Conservation (phyloP, 2,329 filamentous ascomycete genomes). For the Tolypocladium guangdongense region DNA sequence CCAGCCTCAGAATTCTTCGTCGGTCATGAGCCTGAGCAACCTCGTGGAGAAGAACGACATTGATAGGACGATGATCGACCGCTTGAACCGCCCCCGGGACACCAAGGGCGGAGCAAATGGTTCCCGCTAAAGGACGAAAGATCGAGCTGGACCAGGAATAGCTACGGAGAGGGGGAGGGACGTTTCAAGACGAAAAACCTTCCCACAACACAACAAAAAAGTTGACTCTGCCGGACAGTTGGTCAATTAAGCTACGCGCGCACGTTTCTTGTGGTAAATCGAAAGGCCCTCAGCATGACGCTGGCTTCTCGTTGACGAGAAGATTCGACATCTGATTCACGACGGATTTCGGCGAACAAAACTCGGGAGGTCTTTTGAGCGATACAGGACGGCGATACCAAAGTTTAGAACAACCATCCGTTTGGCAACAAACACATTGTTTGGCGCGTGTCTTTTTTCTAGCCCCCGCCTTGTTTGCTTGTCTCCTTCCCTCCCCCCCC, state of each 20-base stretch:
- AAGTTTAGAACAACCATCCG: slow-evolving; percentile 6
- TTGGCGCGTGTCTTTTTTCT: not conserved
- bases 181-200: not conserved
- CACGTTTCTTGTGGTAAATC: not conserved
- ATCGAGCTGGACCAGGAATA: not conserved
- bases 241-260: slow-evolving; percentile 2
- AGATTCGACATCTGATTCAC: slow-evolving; percentile 1
- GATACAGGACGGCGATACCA: slow-evolving; percentile 2
- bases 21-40: slow-evolving; percentile 43
- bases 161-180: not conserved
- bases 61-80: slow-evolving; percentile 43
- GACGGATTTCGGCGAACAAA: slow-evolving; percentile 1
- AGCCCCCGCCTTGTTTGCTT: not conserved
- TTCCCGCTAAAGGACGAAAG: slow-evolving; percentile 2
- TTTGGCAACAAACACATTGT: slow-evolving; percentile 10
- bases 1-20: slow-evolving; percentile 17
- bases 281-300: not conserved
- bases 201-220: not conserved
- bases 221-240: slow-evolving; percentile 11
- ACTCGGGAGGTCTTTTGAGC: slow-evolving; percentile 1
- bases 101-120: slow-evolving; percentile 2
- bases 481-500: not conserved
- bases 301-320: slow-evolving; percentile 10
- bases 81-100: slow-evolving; percentile 30
- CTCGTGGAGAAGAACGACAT: slow-evolving; percentile 43